Evolutionary conservation across 352 stramenopile genomes (phyloP), one percentile per base, ranked within the genome.

Genomic region (Phytophthora macrochlamydospora): DNA sequence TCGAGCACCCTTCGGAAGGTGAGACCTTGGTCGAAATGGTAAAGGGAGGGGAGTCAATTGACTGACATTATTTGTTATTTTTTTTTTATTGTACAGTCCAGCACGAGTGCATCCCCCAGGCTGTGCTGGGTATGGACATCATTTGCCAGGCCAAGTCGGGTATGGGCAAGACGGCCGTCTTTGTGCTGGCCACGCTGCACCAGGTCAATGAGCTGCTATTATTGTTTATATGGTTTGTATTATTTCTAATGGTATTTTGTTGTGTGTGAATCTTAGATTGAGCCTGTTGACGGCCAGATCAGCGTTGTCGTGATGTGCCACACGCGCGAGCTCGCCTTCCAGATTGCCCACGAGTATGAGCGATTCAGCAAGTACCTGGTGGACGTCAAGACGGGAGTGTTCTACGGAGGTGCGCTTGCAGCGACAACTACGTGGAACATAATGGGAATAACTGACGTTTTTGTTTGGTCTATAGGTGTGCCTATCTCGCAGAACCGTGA

Each of bases 111-210:
- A 99, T 99, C 75, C 98, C 98, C 29, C 97, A 99, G 78, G 98
- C 98, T 40, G 95, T 99, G 53, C 89, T 99, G n/a, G 98, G 98
- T 50, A 99, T 99, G 89, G 98, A 99, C 79, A 98, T 99, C 67
- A 97, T 99, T 82, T 99, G 98, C 83, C 98, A 99, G 80, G 98
- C 98, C 62, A 99, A 99, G 90, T 99, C 96, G 43, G 98, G 98
- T 83, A 99, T 99, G 98, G 98, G 98, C 67, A 99, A 99, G 87
- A 99, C 98, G 0, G 98, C 98, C 48, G 98, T 99, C 37, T 99
- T 99, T 74, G 97, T 99, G 5, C 81, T 99, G 49, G 96, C 98
- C 18, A 99, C 98, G 3, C 86, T 99, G 46, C 97, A 99, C 80
- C 97, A 99, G 87, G 93, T 99, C 7, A 14, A 12, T 54, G 18